These are phyloP conservation scores for Suillus fuscotomentosus DNA, from an alignment of 768 basidiomycete genomes.

Conservation along the genomic window DNA sequence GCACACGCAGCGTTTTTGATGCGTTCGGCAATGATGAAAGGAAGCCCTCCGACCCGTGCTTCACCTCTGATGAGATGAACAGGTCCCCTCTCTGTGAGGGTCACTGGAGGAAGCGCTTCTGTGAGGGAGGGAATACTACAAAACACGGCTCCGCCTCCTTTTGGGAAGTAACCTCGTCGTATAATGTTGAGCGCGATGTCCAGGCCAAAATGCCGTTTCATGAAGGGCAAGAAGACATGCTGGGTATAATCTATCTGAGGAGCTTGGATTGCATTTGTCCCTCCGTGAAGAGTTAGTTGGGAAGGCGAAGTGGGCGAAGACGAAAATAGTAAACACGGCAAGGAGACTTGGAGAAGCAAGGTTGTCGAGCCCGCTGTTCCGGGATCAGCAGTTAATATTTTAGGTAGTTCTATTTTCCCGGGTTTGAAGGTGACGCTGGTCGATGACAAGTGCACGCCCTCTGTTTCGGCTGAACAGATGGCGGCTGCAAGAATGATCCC, in stretches of 20 bases:
- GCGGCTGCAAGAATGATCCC: slow-evolving; percentile 65
- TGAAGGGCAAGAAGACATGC: slow-evolving; percentile 67
- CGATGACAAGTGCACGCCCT: slow-evolving; percentile 56
- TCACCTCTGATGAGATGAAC: slow-evolving; percentile 52
- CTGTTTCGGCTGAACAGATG: slow-evolving; percentile 55
- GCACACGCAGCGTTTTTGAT: slow-evolving; percentile 56
- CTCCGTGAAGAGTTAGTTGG: slow-evolving; percentile 58
- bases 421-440: slow-evolving; percentile 55
- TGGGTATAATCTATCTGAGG: slow-evolving; percentile 77
- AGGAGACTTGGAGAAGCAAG: slow-evolving; percentile 67
- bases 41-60: slow-evolving; percentile 69
- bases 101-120: slow-evolving; percentile 44
- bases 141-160: slow-evolving; percentile 64
- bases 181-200: slow-evolving; percentile 44
- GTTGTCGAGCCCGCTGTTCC: slow-evolving; percentile 71
- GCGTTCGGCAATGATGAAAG: slow-evolving; percentile 47
- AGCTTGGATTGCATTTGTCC: slow-evolving; percentile 69
- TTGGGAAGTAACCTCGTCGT: slow-evolving; percentile 70
- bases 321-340: slow-evolving; percentile 68
- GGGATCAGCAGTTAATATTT: slow-evolving; percentile 43
- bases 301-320: slow-evolving; percentile 33
- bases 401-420: slow-evolving; percentile 38
- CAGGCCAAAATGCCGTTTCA: slow-evolving; percentile 52
- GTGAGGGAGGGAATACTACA: slow-evolving; percentile 36
- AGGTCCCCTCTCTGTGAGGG: slow-evolving; percentile 54